Evolutionary conservation across 2,329 filamentous ascomycete genomes (phyloP).

Genomic region (Epichloe sibirici): DNA sequence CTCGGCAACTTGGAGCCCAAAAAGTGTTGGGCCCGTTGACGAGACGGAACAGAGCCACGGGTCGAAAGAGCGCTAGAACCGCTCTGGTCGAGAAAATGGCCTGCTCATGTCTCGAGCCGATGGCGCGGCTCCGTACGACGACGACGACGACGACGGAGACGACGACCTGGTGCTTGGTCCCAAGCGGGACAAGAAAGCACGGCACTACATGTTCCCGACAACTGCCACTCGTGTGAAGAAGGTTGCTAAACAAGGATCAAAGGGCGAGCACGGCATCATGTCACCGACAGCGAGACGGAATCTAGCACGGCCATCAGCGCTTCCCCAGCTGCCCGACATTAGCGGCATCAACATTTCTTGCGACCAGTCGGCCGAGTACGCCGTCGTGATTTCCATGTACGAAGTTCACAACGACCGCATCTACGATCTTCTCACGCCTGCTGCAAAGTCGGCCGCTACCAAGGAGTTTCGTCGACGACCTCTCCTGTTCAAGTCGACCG

Average conservation of each 20-base stretch:
- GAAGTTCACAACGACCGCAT: slow-evolving; percentile 98
- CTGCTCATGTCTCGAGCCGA: background rate
- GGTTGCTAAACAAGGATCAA: slow-evolving; percentile 32
- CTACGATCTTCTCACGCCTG: slow-evolving; percentile 73
- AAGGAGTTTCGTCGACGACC: slow-evolving; percentile 67
- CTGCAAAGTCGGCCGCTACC: slow-evolving; percentile 44
- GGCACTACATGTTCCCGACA: slow-evolving; percentile 31
- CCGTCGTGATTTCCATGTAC: slow-evolving; percentile 91
- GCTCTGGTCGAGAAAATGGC: slow-evolving; percentile 11
- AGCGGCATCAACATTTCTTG: slow-evolving; percentile 52
- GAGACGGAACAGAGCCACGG: slow-evolving; percentile 14
- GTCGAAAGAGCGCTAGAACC: slow-evolving; percentile 18
- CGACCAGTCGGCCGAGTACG: slow-evolving; percentile 60
- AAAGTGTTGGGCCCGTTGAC: slow-evolving; percentile 33
- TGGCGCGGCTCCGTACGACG: background rate
- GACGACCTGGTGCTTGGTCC: slow-evolving; percentile 12
- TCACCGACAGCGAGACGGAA: slow-evolving; percentile 46
- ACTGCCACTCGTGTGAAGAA: slow-evolving; percentile 33
- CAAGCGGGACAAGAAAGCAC: slow-evolving; percentile 18
- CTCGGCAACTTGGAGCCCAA: slow-evolving; percentile 21
- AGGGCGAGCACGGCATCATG: slow-evolving; percentile 36
- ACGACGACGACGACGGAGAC: no score
- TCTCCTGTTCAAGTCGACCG: slow-evolving; percentile 84
- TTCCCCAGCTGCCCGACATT: slow-evolving; percentile 66
- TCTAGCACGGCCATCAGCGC: slow-evolving; percentile 54